phyloP scores from a whole-genome alignment of 306 rosid species.

The Cicer judaicum region DNA sequence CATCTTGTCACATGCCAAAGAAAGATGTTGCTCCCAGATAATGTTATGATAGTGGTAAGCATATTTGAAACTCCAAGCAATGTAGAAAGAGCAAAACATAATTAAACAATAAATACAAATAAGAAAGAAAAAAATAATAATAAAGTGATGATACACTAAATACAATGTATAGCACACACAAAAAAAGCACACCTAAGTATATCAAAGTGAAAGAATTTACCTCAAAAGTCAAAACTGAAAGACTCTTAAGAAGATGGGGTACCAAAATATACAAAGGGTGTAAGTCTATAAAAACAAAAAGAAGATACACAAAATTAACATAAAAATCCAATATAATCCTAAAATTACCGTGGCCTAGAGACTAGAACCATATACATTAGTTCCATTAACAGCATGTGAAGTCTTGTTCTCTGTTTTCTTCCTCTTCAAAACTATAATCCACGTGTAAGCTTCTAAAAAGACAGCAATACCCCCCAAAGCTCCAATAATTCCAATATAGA shows the following conservation, averaged over 20 bases:
- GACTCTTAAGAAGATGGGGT: constrained; percentile 32
- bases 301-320: constrained; percentile 30
- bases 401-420: constrained; percentile 46
- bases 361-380: constrained; percentile 39
- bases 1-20: not conserved
- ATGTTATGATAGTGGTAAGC: not conserved
- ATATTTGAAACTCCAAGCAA: constrained; percentile 21
- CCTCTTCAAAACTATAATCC: constrained; percentile 60
- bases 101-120: constrained; percentile 38
- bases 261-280: constrained; percentile 45
- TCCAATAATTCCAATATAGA: constrained; percentile 68
- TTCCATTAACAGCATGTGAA: constrained; percentile 42
- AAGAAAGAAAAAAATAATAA: not conserved
- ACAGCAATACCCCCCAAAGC: constrained; percentile 69
- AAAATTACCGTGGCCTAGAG: constrained; percentile 48
- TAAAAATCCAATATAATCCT: constrained; percentile 41
- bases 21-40: constrained; percentile 29
- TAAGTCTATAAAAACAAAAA: not conserved
- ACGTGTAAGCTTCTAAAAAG: constrained; percentile 66
- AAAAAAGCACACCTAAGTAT: constrained; percentile 24
- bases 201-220: constrained; percentile 51
- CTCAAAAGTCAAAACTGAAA: constrained; percentile 45
- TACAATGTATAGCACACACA: constrained; percentile 23
- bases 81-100: not conserved
- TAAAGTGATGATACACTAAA: not conserved